Evolutionary conservation across 2,329 filamentous ascomycete species (phyloP), one percentile per base, ranked within the genome.

Genomic region (Stylonectria norvegica): DNA sequence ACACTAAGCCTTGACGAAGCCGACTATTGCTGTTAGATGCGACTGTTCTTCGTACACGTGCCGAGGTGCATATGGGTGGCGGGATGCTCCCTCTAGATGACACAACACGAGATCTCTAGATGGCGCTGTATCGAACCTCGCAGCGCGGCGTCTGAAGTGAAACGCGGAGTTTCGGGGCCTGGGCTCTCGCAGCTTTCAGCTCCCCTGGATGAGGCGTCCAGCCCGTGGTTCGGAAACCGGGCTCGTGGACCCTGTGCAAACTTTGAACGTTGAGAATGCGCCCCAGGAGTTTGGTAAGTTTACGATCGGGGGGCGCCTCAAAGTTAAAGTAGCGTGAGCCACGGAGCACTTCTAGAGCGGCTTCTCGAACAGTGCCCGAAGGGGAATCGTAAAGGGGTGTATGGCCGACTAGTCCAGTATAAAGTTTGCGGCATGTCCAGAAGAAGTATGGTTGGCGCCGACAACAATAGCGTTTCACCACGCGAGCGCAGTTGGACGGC

Each of bases 281-380:
- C 34, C 20, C 48, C 38, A 41, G 40, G 33, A 47, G 49, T 40
- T 47, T 47, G 53, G 53, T 52, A 55, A 55, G 37, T 52, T 44
- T 27, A 23, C 10, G 15, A 31, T 19, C 29, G 35, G 43, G 36
- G n/a, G 22, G 20, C 33, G 38, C n/a, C n/a, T n/a, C n/a, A 44
- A 56, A 55, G 41, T 49, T 35, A 47, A 51, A 45, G 39, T 29
- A 20, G 29, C 17, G 29, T 42, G 34, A 42, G 22, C 16, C 22
- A 27, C 36, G 30, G 42, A 31, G 36, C 18, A 14, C 3, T 33
- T 27, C 20, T 28, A 16, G 30, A 44, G 12, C 25, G 5, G 7
- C 34, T 56, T 56, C 53, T 30, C 55, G 53, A 56, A 57, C 28
- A 43, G 16, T 55, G 42, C 53, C 53, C 34, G 30, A 55, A 50